phyloP scores from a whole-genome alignment of 768 basidiomycete species.

The Lenzites betulinus region DNA sequence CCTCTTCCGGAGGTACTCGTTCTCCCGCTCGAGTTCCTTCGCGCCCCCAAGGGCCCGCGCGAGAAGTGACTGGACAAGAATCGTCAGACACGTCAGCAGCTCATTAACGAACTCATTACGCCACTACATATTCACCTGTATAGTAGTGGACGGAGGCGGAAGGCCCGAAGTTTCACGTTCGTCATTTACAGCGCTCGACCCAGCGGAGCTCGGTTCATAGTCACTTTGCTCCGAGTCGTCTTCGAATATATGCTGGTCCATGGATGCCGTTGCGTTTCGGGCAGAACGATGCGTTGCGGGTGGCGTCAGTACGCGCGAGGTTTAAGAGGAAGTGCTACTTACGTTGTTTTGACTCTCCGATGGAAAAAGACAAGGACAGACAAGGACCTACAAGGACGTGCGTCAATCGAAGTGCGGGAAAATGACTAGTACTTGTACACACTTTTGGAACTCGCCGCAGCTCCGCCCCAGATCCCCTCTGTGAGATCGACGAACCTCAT shows the following conservation, averaged over 20 bases:
- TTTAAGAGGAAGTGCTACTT: too few relatives aligned
- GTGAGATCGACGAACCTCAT: slow-evolving; percentile 1
- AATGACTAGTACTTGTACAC: too few relatives aligned
- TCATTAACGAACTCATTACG: not conserved
- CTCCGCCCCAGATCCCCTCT: too few relatives aligned
- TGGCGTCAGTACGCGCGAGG: not conserved
- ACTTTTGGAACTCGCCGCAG: too few relatives aligned
- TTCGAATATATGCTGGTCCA: not conserved
- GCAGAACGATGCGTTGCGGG: slow-evolving; percentile 5
- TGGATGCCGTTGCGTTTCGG: not conserved
- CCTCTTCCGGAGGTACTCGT: slow-evolving; percentile 13
- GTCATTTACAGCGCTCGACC: not conserved
- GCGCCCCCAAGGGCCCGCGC: slow-evolving; percentile 10
- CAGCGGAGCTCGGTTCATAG: not conserved
- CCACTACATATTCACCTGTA: too few relatives aligned
- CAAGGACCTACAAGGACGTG: too few relatives aligned
- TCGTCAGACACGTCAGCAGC: not conserved
- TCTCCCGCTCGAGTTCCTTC: slow-evolving; percentile 19
- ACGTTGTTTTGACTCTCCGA: too few relatives aligned
- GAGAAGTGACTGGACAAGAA: slow-evolving; percentile 1
- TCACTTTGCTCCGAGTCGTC: not conserved
- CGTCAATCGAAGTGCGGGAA: too few relatives aligned
- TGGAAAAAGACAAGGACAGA: too few relatives aligned
- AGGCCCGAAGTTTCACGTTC: not conserved
- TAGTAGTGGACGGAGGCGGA: too few relatives aligned